These are phyloP conservation scores for Oidiodendron maius DNA, from an alignment of 495 filamentous ascomycete species.

Conservation along the genomic window DNA sequence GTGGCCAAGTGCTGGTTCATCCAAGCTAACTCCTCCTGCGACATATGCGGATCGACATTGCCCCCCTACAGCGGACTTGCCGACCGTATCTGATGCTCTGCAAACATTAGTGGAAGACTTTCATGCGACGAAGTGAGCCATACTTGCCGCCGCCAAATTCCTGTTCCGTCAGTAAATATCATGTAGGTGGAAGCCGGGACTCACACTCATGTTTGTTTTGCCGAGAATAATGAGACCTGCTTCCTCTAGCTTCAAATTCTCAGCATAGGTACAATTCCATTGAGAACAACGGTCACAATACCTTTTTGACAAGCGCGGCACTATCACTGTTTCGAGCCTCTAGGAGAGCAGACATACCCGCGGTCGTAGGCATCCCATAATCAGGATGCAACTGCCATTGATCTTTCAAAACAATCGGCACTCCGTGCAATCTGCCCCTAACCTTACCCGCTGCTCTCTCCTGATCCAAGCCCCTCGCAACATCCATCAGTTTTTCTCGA, in stretches of 20 bases:
- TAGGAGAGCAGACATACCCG: background rate
- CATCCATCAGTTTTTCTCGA: background rate
- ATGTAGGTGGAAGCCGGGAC: background rate
- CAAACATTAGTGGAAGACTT: background rate
- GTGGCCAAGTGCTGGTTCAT: background rate
- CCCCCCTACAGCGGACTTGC: slow-evolving; percentile 38
- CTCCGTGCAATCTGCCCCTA: background rate
- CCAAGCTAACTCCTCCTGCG: background rate
- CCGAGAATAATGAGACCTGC: background rate
- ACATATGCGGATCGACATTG: slow-evolving; percentile 39
- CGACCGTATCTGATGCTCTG: slow-evolving; percentile 22
- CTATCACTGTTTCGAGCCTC: background rate
- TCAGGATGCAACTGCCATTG: background rate
- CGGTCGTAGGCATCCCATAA: background rate
- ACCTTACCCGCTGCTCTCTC: background rate
- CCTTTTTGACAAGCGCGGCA: background rate
- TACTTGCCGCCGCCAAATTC: slow-evolving; percentile 1
- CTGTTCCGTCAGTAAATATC: background rate
- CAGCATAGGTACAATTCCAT: background rate
- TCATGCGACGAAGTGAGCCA: background rate
- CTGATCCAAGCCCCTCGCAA: background rate
- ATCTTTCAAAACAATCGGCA: background rate
- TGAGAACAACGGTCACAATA: background rate
- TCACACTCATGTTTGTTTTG: background rate
- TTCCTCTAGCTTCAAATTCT: background rate